Evolutionary conservation across 345 rosid genomes (phyloP).

Genomic region (Heritiera fomes): DNA sequence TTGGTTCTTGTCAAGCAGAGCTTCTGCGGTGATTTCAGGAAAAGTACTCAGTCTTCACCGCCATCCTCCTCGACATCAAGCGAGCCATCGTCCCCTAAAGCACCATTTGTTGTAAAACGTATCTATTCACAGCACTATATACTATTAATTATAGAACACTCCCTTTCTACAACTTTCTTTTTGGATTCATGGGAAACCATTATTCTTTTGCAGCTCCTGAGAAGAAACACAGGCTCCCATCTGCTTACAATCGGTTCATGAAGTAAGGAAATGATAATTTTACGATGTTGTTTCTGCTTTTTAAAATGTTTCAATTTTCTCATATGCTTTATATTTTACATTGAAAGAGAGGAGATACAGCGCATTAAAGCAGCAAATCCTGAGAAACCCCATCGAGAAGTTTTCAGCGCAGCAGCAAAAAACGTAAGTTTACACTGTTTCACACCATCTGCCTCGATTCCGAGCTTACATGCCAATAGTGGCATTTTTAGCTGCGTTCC

Average conservation of each 20-base stretch:
- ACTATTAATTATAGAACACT: neutral
- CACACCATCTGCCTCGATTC: neutral
- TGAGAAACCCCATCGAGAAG: conserved; percentile 95
- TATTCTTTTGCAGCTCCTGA: conserved; percentile 68
- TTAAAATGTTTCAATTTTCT: neutral
- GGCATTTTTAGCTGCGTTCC: too few species aligned
- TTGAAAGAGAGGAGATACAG: conserved; percentile 89
- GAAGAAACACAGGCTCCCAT: conserved; percentile 99
- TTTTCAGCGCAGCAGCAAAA: conserved; percentile 96
- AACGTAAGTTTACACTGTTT: conserved; percentile 48
- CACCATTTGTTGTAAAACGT: conserved; percentile 94
- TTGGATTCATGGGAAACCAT: neutral
- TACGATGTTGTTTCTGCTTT: neutral
- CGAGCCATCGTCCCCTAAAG: conserved; percentile 77
- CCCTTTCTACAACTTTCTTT: neutral
- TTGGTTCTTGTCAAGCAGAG: conserved; percentile 43
- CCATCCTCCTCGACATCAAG: conserved; percentile 71
- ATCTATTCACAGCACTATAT: neutral
- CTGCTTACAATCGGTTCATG: conserved; percentile 98
- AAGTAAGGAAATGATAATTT: conserved; percentile 46
- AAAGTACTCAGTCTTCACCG: conserved; percentile 59
- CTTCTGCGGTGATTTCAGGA: conserved; percentile 57
- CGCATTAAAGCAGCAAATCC: conserved; percentile 96
- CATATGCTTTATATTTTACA: neutral
- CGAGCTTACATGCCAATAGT: too few species aligned